phyloP scores from a whole-genome alignment of 106 monocot genomes.

The Allium sativum region DNA sequence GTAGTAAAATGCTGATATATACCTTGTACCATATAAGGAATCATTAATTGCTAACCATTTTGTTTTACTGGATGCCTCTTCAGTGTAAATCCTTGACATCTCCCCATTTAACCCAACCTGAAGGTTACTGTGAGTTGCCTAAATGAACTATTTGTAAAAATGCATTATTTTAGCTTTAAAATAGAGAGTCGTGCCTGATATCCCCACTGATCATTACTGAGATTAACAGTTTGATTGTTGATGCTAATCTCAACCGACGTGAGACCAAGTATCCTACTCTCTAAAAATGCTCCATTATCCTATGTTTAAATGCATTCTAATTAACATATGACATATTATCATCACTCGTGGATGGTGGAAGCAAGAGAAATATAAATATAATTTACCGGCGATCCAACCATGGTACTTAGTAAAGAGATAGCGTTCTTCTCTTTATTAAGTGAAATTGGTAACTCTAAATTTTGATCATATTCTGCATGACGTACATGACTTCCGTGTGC shows the following conservation, averaged over 20 bases:
- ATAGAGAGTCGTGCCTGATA: conserved; percentile 37
- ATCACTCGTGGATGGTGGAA: not conserved
- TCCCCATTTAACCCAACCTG: conserved; percentile 78
- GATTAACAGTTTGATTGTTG: conserved; percentile 19
- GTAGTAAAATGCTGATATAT: not conserved
- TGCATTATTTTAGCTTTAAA: not conserved
- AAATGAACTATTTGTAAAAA: not conserved
- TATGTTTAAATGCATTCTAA: conserved; percentile 4
- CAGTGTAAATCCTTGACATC: conserved; percentile 30
- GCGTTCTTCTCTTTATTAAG: conserved; percentile 44
- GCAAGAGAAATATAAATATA: not conserved
- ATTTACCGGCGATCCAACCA: conserved; percentile 85
- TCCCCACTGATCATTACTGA: conserved; percentile 42
- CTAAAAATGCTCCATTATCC: conserved; percentile 68
- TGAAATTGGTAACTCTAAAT: conserved; percentile 30
- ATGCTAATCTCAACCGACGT: conserved; percentile 28
- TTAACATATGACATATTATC: not conserved
- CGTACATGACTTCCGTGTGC: conserved; percentile 34
- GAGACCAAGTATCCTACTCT: conserved; percentile 41
- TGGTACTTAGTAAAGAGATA: conserved; percentile 76
- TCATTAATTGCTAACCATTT: conserved; percentile 23
- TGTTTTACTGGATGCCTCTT: conserved; percentile 31
- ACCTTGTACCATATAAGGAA: conserved; percentile 72
- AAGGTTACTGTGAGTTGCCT: not conserved
- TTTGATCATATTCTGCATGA: not conserved